Evolutionary conservation across 306 rosid genomes (phyloP).

Genomic region (Urtica urens): DNA sequence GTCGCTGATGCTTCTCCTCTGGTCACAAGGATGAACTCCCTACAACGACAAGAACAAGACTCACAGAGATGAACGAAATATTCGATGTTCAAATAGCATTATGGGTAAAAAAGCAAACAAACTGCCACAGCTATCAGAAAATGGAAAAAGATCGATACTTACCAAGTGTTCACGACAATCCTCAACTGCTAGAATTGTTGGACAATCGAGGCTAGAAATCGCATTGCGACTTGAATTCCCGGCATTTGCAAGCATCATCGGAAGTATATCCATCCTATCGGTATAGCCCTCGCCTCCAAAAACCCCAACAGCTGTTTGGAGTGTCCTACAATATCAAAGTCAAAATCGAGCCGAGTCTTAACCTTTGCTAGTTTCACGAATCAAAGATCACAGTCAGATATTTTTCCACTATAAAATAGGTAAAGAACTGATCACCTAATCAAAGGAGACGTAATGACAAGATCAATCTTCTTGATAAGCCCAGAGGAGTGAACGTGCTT

Average conservation of each 20-base stretch:
- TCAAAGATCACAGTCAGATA: not conserved
- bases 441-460: slow-evolving; percentile 38
- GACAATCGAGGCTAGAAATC: slow-evolving; percentile 35
- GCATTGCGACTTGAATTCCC: slow-evolving; percentile 25
- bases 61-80: too few relatives aligned
- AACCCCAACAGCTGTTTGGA: slow-evolving; percentile 42
- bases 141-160: too few relatives aligned
- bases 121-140: too few relatives aligned
- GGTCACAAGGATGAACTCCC: slow-evolving; percentile 44
- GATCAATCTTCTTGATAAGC: slow-evolving; percentile 35
- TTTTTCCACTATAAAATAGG: not conserved
- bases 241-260: slow-evolving; percentile 35
- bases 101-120: too few relatives aligned
- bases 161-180: slow-evolving; percentile 40
- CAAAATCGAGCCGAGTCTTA: slow-evolving; percentile 6
- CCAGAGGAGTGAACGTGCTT: slow-evolving; percentile 35
- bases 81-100: too few relatives aligned
- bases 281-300: slow-evolving; percentile 37
- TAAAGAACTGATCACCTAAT: slow-evolving; percentile 22
- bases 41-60: slow-evolving; percentile 16
- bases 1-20: slow-evolving; percentile 25
- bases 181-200: slow-evolving; percentile 32
- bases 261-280: slow-evolving; percentile 24
- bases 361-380: too few relatives aligned
- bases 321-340: slow-evolving; percentile 26